Evolutionary conservation across 805 yeast species (phyloP).

Genomic region (Dipodascus geniculatus): DNA sequence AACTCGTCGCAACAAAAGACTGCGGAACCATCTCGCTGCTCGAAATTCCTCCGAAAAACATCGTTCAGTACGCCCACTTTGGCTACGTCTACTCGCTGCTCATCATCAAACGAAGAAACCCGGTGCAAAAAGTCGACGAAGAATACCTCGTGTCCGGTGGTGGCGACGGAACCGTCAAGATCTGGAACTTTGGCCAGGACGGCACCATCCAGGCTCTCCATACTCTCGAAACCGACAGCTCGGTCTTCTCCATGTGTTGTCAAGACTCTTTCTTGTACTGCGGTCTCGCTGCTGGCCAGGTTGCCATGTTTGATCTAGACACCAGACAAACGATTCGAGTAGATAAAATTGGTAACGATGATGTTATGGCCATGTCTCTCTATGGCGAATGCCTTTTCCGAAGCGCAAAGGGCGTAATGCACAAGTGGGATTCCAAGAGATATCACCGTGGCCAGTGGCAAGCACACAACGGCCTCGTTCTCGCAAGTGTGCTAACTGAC

Average conservation of each 20-base stretch:
- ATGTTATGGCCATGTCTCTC: slow-evolving; percentile 50
- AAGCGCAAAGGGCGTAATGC: slow-evolving; percentile 42
- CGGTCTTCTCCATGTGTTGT: slow-evolving; percentile 55
- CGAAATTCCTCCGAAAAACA: slow-evolving; percentile 54
- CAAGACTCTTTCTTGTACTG: slow-evolving; percentile 66
- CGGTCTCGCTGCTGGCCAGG: slow-evolving; percentile 62
- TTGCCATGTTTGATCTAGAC: slow-evolving; percentile 80
- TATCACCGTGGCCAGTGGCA: slow-evolving; percentile 36
- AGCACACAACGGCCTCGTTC: slow-evolving; percentile 43
- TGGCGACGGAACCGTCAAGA: slow-evolving; percentile 80
- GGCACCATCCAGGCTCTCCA: slow-evolving; percentile 16
- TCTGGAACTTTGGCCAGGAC: slow-evolving; percentile 47
- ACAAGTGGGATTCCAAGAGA: slow-evolving; percentile 40
- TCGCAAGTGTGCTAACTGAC: slow-evolving; percentile 42
- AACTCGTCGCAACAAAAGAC: slow-evolving; percentile 2
- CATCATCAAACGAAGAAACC: slow-evolving; percentile 14
- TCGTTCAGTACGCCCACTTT: slow-evolving; percentile 75
- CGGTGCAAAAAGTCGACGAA: slow-evolving; percentile 7
- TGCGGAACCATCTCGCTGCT: slow-evolving; percentile 11
- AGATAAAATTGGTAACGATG: slow-evolving; percentile 28
- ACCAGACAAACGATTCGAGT: slow-evolving; percentile 53
- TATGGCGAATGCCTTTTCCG: slow-evolving; percentile 48
- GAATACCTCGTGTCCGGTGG: slow-evolving; percentile 58
- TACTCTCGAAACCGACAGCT: slow-evolving; percentile 49
- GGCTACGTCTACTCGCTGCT: slow-evolving; percentile 77